These are phyloP conservation scores for Perilla frutescens DNA, from an alignment of 257 asterid genomes.

Conservation along the genomic window DNA sequence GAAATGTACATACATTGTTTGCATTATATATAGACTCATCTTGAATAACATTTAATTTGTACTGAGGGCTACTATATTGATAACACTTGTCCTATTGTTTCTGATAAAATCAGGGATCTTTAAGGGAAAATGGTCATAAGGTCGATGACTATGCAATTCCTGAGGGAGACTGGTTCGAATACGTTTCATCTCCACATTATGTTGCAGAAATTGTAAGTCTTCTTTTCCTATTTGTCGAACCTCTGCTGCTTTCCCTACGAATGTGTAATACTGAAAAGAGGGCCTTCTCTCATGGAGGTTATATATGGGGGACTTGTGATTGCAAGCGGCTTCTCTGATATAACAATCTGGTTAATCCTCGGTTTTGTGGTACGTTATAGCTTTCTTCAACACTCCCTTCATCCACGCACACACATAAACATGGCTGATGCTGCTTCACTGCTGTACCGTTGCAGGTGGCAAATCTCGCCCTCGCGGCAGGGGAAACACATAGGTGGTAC, in stretches of 20 bases:
- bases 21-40: background rate
- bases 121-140: conserved; percentile 55
- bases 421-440: background rate
- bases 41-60: background rate
- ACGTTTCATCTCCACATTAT: conserved; percentile 93
- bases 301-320: conserved; percentile 78
- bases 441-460: conserved; percentile 60
- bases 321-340: conserved; percentile 76
- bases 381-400: background rate
- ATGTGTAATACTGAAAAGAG: background rate
- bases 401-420: background rate
- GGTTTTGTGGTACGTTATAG: conserved; percentile 65
- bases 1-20: background rate
- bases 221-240: conserved; percentile 6
- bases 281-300: conserved; percentile 54
- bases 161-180: conserved; percentile 88
- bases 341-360: conserved; percentile 75
- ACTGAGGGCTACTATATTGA: conserved; percentile 1
- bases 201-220: conserved; percentile 84
- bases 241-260: conserved; percentile 14
- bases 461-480: conserved; percentile 78
- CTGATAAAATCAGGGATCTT: conserved; percentile 60
- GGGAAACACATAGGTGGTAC: conserved; percentile 90
- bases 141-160: conserved; percentile 63
- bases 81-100: conserved; percentile 11